Evolutionary conservation across 2,329 filamentous ascomycete genomes (phyloP).

Genomic region (Sporothrix globosa): DNA sequence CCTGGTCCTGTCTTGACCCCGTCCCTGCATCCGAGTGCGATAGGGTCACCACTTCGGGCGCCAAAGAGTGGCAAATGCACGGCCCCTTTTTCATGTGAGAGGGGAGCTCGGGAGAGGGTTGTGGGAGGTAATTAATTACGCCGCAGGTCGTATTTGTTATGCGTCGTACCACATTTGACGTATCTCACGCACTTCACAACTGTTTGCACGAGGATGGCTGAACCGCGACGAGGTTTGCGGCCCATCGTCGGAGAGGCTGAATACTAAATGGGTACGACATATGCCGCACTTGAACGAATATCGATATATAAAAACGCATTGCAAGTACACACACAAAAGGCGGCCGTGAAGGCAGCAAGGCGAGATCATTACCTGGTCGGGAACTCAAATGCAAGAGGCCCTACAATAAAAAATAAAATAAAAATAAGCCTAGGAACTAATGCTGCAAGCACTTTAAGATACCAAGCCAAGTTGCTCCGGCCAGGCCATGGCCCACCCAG

Average conservation of each 20-base stretch:
- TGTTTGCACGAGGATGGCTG: not conserved
- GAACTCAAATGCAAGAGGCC: not conserved
- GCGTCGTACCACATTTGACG: not conserved
- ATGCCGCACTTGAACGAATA: not conserved
- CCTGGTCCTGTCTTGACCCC: not conserved
- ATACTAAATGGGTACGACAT: no score
- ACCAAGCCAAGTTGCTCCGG: not conserved
- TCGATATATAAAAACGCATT: not conserved
- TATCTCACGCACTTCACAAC: not conserved
- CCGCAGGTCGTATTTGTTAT: no score
- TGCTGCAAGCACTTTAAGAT: slow-evolving; percentile 11
- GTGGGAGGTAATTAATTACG: not conserved
- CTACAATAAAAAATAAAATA: no score
- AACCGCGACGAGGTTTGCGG: not conserved
- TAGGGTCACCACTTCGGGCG: not conserved
- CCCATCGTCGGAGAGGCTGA: not conserved
- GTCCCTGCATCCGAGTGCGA: not conserved
- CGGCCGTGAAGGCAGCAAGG: not conserved
- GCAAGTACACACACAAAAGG: not conserved
- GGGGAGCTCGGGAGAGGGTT: not conserved
- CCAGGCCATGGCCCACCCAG: no score
- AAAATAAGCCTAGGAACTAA: not conserved
- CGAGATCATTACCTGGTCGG: slow-evolving; percentile 1
- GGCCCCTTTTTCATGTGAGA: not conserved
- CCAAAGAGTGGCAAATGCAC: slow-evolving; percentile 7